phyloP scores from a whole-genome alignment of 768 basidiomycete genomes.

The Mycena floridula region DNA sequence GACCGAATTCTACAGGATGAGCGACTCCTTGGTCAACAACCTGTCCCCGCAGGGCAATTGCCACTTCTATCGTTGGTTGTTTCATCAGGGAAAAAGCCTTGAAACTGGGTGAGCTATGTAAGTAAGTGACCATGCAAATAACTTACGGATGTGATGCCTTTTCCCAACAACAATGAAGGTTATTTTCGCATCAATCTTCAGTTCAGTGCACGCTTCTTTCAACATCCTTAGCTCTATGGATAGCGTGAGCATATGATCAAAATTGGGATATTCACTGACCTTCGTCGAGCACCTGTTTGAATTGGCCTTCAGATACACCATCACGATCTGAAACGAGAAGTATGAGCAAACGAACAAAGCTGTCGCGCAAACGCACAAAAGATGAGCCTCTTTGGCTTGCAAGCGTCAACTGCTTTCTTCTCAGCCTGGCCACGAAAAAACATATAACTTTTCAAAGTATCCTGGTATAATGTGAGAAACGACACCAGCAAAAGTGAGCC shows the following conservation, averaged over 20 bases:
- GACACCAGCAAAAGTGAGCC: neutral
- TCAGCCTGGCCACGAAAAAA: conserved; percentile 20
- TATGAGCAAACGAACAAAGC: too few species aligned
- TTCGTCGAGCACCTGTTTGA: conserved; percentile 42
- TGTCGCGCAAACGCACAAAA: too few species aligned
- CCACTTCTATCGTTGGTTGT: neutral
- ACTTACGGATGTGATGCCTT: conserved; percentile 51
- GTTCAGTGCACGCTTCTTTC: conserved; percentile 53
- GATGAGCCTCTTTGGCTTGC: conserved; percentile 41
- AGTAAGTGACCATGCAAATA: conserved; percentile 37
- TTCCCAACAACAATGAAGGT: conserved; percentile 82
- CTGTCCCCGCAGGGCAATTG: neutral
- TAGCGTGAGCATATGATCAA: neutral
- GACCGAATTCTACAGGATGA: neutral
- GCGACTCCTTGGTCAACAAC: neutral
- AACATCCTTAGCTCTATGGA: conserved; percentile 49
- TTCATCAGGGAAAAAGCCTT: neutral
- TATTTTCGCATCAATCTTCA: conserved; percentile 56
- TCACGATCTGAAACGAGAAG: conserved; percentile 20
- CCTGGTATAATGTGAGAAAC: neutral
- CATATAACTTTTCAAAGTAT: too few species aligned
- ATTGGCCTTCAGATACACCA: conserved; percentile 49
- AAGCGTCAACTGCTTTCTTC: conserved; percentile 19
- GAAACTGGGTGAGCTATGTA: too few species aligned
- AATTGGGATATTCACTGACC: conserved; percentile 31